Conservation (phyloP, 768 basidiomycete species). For the Auricularia cornea region DNA sequence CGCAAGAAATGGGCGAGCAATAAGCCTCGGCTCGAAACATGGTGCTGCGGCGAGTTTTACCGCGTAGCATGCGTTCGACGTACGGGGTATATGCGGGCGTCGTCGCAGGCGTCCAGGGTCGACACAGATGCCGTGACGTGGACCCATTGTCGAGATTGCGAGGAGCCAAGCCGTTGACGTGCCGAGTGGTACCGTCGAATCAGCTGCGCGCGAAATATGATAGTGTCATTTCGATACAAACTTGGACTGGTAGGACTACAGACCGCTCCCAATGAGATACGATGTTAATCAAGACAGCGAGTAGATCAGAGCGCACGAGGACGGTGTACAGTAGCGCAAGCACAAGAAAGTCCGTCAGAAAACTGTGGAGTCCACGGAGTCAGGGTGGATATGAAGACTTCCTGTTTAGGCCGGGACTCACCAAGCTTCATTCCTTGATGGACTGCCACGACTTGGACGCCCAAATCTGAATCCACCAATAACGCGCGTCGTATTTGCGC, state of each 20-base stretch:
- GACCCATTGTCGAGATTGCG: too few relatives aligned
- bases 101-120: too few relatives aligned
- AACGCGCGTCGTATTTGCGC: conserved; percentile 55
- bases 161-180: not conserved
- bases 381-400: not conserved
- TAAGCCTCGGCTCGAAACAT: too few relatives aligned
- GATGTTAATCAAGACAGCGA: not conserved
- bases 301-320: not conserved
- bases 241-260: not conserved
- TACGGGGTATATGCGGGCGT: too few relatives aligned
- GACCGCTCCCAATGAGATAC: not conserved
- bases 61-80: too few relatives aligned
- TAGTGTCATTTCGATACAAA: not conserved
- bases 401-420: conserved; percentile 29
- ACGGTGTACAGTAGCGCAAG: not conserved
- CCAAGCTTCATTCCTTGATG: conserved; percentile 78
- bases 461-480: conserved; percentile 54
- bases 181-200: not conserved
- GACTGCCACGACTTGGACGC: conserved; percentile 59
- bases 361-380: not conserved
- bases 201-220: not conserved
- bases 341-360: not conserved
- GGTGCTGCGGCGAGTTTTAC: too few relatives aligned
- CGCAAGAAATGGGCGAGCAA: too few relatives aligned
- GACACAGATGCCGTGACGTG: too few relatives aligned